Conservation (phyloP, 805 yeast genomes). For the Cyberlindnera euphorbiiphila region DNA sequence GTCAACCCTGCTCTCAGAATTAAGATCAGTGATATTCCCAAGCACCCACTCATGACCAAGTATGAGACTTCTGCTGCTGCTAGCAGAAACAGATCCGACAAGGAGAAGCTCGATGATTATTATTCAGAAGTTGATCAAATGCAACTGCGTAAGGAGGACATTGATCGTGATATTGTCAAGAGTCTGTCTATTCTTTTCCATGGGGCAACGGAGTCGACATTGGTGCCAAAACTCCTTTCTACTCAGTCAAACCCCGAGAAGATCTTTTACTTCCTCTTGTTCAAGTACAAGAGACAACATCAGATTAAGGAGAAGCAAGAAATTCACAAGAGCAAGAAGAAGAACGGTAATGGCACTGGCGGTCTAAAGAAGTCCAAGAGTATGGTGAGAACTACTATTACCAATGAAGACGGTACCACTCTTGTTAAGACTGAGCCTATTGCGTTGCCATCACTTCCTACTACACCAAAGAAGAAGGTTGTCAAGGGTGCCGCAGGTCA, state of each 20-base stretch:
- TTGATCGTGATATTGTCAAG: slow-evolving; percentile 71
- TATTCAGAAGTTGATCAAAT: slow-evolving; percentile 38
- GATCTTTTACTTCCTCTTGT: slow-evolving; percentile 70
- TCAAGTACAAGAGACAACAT: slow-evolving; percentile 72
- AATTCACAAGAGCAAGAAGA: slow-evolving; percentile 27
- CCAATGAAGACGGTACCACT: slow-evolving; percentile 30
- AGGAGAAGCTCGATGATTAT: slow-evolving; percentile 31
- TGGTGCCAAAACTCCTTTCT: slow-evolving; percentile 50
- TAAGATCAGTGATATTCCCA: slow-evolving; percentile 67
- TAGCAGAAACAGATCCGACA: slow-evolving; percentile 28
- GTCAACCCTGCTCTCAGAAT: slow-evolving; percentile 83
- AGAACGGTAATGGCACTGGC: slow-evolving; percentile 27
- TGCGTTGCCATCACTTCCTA: slow-evolving; percentile 16
- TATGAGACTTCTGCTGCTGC: slow-evolving; percentile 46
- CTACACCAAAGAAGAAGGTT: slow-evolving; percentile 23
- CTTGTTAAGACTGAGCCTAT: slow-evolving; percentile 18
- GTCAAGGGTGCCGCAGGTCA: slow-evolving; percentile 24
- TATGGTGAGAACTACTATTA: slow-evolving; percentile 39
- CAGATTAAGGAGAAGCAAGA: slow-evolving; percentile 24
- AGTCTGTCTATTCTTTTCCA: slow-evolving; percentile 79
- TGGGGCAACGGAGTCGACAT: slow-evolving; percentile 56
- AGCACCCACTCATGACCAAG: slow-evolving; percentile 77
- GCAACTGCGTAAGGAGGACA: slow-evolving; percentile 35
- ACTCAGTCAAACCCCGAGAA: slow-evolving; percentile 69
- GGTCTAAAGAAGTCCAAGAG: slow-evolving; percentile 38